Evolutionary conservation across 1,284 basidiomycete species (phyloP), one percentile per base, ranked within the genome.

Genomic region (Kwoniella shivajii): DNA sequence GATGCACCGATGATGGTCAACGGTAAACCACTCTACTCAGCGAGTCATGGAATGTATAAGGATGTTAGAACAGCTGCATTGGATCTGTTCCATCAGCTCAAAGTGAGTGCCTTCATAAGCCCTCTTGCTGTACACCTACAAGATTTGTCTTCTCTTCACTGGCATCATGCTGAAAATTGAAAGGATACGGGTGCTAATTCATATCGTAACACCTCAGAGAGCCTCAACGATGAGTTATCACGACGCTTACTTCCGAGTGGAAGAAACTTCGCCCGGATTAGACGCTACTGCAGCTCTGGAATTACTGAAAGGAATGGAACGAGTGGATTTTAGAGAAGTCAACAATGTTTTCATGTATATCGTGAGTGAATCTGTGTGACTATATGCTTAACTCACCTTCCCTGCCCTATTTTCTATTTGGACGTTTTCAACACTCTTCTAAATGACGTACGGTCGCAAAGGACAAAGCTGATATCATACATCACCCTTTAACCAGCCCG

Each of bases 321-420:
- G 66, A 13, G 69, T 78, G 27, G 64, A 69, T 48, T 76, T 66
- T 48, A 75, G 73, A 51, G 60, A 68, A 38, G 54, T 62, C n/a
- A 75, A 77, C 57, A 56, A 70, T 50, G 73, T 76, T 11, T 74
- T 73, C 48, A 65, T 67, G 20, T 78, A 74, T 57, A 65, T 73
- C 56, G 75, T 75, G 50, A 50, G 69, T 70, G n/a, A 2, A 34
- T 13, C 6, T 36, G 14, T 11, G n/a, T n/a, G n/a, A n/a, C n/a
- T n/a, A n/a, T n/a, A n/a, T n/a, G n/a, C n/a, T n/a, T n/a, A n/a
- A n/a, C n/a, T n/a, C n/a, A n/a, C n/a, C n/a, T n/a, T n/a, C n/a
- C n/a, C n/a, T n/a, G n/a, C n/a, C n/a, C n/a, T n/a, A n/a, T n/a
- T n/a, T n/a, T n/a, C n/a, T n/a, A n/a, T n/a, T n/a, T n/a, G n/a